Base-by-base conservation (phyloP, 805 yeast species). In the Kockiozyma suomiensis region DNA sequence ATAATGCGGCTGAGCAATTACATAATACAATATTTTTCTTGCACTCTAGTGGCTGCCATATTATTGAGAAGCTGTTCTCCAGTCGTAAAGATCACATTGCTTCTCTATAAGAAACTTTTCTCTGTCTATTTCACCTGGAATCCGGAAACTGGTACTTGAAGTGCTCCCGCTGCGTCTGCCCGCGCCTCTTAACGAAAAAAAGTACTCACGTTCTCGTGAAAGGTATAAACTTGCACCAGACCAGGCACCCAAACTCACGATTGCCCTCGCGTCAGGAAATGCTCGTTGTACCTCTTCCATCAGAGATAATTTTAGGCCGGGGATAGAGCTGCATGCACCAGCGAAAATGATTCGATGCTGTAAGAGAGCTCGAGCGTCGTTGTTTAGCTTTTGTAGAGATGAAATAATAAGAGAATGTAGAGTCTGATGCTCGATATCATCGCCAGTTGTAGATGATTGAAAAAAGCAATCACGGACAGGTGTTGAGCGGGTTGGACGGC, bases 201-300 rank as follows among this genome's bases (percentile, higher is more conserved):
- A 48, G 42, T 3, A 35, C 12, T 61, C 63, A 1, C 65, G 56
- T 46, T 61, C 65, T n/a, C 47, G 33, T 3, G 54, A 15, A 5
- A 60, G 35, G 21, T 59, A 64, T 2, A 60, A 30, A 49, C 62
- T 64, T n/a, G 67, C 62, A 19, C 65, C 68, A 13, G 62, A 15
- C 62, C 65, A 56, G 7, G 68, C 51, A 2, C 68, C 65, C 4
- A 65, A 58, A 10, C 62, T 30, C 19, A 35, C 43, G 6, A 60
- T 38, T 5, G 45, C 56, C 28, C 37, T 51, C 26, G 55, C 51
- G 10, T 23, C 25, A 1, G 43, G 17, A 13, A 38, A 8, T 10
- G 28, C 40, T 28, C 21, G 19, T 1, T 52, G 42, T 4, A 62
- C 45, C 19, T 42, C 38, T 15, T 62, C 51, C 12, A 62, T 5